Conservation (phyloP, 768 basidiomycete species). For the Kockovaella imperatae region DNA sequence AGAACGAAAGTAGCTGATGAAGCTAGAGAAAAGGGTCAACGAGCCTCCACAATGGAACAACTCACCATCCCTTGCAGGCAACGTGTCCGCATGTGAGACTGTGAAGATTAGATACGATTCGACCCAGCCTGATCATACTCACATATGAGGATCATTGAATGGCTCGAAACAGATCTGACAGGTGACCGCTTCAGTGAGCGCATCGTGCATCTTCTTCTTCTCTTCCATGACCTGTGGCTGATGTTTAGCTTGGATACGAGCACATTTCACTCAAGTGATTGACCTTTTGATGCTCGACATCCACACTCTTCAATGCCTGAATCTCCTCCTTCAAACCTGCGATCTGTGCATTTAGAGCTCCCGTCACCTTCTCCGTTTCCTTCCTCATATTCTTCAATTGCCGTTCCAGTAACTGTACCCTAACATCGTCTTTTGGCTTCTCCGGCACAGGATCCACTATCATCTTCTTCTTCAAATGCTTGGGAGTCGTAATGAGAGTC, state of each 20-base stretch:
- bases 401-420: neutral
- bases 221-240: constrained; percentile 13
- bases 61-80: constrained; percentile 35
- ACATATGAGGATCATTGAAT: constrained; percentile 35
- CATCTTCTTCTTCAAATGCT: no score
- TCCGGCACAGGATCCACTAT: no score
- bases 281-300: neutral
- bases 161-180: constrained; percentile 33
- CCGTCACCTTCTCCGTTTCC: constrained; percentile 6
- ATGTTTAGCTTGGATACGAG: neutral
- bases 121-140: constrained; percentile 3
- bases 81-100: constrained; percentile 35
- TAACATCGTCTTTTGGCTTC: neutral
- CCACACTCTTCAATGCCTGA: neutral
- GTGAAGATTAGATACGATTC: neutral
- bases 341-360: neutral
- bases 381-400: neutral
- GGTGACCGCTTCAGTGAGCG: constrained; percentile 17
- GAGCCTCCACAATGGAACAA: neutral
- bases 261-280: neutral
- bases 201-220: constrained; percentile 9
- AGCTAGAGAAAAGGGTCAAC: constrained; percentile 10
- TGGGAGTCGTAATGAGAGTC: no score
- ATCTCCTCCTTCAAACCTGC: neutral
- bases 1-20: constrained; percentile 22